Evolutionary conservation across 371 early-diverging fungal species (phyloP), one percentile per base, ranked within the genome.

Genomic region (Catenaria anguillulae): DNA sequence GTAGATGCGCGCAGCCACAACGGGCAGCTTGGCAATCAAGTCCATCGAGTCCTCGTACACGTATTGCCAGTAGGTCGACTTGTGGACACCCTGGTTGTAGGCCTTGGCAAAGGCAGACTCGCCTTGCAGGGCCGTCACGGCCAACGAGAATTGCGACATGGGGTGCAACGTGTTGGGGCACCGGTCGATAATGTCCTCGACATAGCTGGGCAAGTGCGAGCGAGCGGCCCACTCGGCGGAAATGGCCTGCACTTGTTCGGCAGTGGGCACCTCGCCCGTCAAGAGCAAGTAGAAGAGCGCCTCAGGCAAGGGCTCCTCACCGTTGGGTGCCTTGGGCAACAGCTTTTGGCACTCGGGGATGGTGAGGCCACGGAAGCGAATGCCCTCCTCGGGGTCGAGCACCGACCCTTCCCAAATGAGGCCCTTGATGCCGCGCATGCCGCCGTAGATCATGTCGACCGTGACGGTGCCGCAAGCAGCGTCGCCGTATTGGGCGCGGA

Each of bases 361-460:
- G 76, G 93, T 89, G 74, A 81, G 72, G 62, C 90, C 93, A 71
- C 93, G 92, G 93, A 97, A 97, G 69, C 92, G 88, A 75, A 97
- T 97, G 75, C 97, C 97, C 81, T 97, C 97, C 65, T 96, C 89
- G 64, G 97, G 81, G 75, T 97, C 97, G 65, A 97, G 83, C 46
- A 97, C 87, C 68, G 96, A 96, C 61, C 90, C 89, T 77, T 97
- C 97, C 90, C 90, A 93, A 71, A 97, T 81, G 69, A 97, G 84
- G 75, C 95, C 95, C 84, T 97, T 97, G 82, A 97, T 92, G 64
- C 96, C 97, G 75, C 97, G 89, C 95, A 96, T 96, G 73, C 97
- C 97, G 70, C 94, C 94, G 70, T 94, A 93, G 61, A 85, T 75
- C 88, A 92, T 92, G 77, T 97, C 93, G 66, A 97, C 92, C 45